These are phyloP conservation scores for Houttuynia cordata DNA, from an alignment of 164 flowering plant genomes.

Conservation along the genomic window DNA sequence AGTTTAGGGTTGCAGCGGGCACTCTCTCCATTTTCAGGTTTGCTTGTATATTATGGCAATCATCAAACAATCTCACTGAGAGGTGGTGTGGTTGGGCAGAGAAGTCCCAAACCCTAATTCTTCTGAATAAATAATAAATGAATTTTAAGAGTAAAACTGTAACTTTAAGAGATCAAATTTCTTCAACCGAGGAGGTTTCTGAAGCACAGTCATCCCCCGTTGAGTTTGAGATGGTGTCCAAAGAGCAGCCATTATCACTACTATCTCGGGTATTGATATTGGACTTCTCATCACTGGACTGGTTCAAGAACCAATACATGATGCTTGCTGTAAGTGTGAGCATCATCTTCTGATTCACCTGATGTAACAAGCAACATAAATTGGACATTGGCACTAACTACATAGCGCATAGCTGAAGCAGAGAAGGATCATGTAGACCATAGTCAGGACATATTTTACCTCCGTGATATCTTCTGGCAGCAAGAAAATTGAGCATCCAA, in stretches of 20 bases:
- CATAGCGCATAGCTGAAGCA: not conserved
- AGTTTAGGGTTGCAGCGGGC: not conserved
- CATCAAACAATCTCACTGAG: not conserved
- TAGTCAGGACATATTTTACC: slow-evolving; percentile 25
- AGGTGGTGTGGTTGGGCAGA: not conserved
- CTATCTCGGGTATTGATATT: slow-evolving; percentile 42
- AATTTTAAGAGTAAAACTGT: not conserved
- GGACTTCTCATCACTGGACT: slow-evolving; percentile 50
- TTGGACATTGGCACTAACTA: not conserved
- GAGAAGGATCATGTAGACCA: not conserved
- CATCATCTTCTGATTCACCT: slow-evolving; percentile 95
- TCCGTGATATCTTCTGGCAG: slow-evolving; percentile 87
- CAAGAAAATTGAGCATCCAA: slow-evolving; percentile 81
- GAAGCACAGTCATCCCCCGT: slow-evolving; percentile 70
- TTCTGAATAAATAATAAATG: not conserved
- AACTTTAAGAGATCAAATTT: slow-evolving; percentile 17
- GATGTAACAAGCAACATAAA: slow-evolving; percentile 3
- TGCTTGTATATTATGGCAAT: too few relatives aligned
- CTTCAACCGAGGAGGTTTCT: slow-evolving; percentile 52
- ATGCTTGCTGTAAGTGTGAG: slow-evolving; percentile 84
- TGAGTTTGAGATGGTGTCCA: slow-evolving; percentile 54
- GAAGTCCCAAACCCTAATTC: not conserved
- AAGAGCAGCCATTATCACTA: slow-evolving; percentile 50
- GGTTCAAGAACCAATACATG: slow-evolving; percentile 76
- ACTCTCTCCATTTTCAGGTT: not conserved